Percentiles rank a stretch among this genome's conserved stretches.
Conservation (phyloP, 805 yeast species). For the Candida coquimbonensis region DNA sequence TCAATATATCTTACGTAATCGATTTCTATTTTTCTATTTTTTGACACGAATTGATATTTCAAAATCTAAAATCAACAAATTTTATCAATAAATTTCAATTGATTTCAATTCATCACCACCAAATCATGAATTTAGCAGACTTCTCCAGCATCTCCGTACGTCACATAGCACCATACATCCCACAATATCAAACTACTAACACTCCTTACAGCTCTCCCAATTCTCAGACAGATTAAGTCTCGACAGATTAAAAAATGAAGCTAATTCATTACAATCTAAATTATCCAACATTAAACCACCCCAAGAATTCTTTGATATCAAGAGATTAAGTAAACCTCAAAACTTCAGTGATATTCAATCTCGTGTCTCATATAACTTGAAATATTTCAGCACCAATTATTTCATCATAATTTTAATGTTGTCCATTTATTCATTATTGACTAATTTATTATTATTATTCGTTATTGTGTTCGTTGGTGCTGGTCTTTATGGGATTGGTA, state of each 20-base stretch:
- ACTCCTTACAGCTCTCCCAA: slow-evolving; percentile 28
- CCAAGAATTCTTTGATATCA: slow-evolving; percentile 88
- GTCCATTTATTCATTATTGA: slow-evolving; percentile 77
- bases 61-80: background rate
- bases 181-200: background rate
- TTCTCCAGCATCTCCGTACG: slow-evolving; percentile 30
- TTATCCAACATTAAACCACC: slow-evolving; percentile 77
- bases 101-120: background rate
- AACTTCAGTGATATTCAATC: slow-evolving; percentile 86
- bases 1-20: background rate
- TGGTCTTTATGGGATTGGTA: slow-evolving; percentile 75
- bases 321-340: slow-evolving; percentile 84
- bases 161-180: no score
- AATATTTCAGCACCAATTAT: slow-evolving; percentile 85
- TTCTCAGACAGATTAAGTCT: slow-evolving; percentile 41
- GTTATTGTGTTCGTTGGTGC: slow-evolving; percentile 67
- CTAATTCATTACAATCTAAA: slow-evolving; percentile 50
- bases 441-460: slow-evolving; percentile 78
- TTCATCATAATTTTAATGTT: slow-evolving; percentile 63
- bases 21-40: background rate
- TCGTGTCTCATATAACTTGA: slow-evolving; percentile 79
- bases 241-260: slow-evolving; percentile 43
- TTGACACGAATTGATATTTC: background rate
- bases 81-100: background rate
- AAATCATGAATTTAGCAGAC: slow-evolving; percentile 29